These are phyloP conservation scores for Metschnikowia matae DNA, from an alignment of 805 yeast species.

Conservation along the genomic window DNA sequence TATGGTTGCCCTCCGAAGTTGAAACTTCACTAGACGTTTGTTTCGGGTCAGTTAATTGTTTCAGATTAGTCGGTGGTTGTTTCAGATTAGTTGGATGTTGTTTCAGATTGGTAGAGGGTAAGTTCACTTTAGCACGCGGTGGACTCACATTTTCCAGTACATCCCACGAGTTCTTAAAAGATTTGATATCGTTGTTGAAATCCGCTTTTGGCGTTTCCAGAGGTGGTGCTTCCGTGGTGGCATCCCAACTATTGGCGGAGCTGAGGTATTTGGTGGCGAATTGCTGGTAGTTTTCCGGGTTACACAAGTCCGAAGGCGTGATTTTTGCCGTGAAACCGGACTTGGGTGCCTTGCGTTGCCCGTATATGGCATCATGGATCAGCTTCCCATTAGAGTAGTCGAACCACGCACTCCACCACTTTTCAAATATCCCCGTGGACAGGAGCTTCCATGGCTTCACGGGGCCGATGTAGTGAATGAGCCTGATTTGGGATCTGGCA, in stretches of 20 bases:
- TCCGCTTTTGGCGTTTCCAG: constrained; percentile 1
- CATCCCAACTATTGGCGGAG: constrained; percentile 34
- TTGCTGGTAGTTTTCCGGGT: constrained; percentile 30
- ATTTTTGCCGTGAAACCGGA: background rate
- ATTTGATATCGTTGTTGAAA: constrained; percentile 15
- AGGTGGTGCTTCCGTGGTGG: constrained; percentile 43
- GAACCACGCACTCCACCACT: constrained; percentile 41
- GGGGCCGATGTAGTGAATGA: constrained; percentile 67
- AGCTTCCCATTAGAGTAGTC: constrained; percentile 25
- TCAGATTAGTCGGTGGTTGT: no score
- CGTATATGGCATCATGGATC: constrained; percentile 18
- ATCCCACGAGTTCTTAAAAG: constrained; percentile 30
- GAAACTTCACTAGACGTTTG: background rate
- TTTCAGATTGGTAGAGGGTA: no score
- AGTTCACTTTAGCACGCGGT: no score
- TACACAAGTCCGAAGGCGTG: constrained; percentile 24
- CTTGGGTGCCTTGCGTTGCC: background rate
- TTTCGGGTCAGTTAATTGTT: no score
- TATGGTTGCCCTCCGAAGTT: constrained; percentile 11
- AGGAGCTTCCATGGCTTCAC: constrained; percentile 50
- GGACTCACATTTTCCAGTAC: background rate
- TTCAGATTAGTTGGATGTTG: no score
- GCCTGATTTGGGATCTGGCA: constrained; percentile 34
- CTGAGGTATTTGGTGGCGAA: constrained; percentile 8
- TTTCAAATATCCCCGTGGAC: constrained; percentile 19